phyloP scores from a whole-genome alignment of 2,329 filamentous ascomycete genomes.

The Ophiosphaerella korrae region DNA sequence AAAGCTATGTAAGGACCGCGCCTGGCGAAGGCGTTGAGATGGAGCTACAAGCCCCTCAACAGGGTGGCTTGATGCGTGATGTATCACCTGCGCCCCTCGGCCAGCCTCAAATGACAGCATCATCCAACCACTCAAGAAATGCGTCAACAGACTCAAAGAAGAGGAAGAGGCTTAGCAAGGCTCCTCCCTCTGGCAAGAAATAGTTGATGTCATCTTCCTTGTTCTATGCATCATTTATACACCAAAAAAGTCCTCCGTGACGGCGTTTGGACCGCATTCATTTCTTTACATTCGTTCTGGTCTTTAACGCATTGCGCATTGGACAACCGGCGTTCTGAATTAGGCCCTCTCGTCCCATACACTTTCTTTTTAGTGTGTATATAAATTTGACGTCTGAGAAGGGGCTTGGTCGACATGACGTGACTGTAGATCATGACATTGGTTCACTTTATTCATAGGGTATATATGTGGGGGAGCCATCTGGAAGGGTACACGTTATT shows the following conservation, averaged over 20 bases:
- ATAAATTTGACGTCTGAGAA: not conserved
- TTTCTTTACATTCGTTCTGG: conserved; percentile 11
- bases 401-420: too few species aligned
- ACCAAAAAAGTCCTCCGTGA: conserved; percentile 15
- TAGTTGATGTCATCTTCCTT: conserved; percentile 6
- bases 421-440: too few species aligned
- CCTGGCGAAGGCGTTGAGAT: conserved; percentile 38
- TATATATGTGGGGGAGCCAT: too few species aligned
- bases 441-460: too few species aligned
- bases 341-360: too few species aligned
- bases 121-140: conserved; percentile 31
- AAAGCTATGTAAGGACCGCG: conserved; percentile 48
- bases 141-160: conserved; percentile 43
- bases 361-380: not conserved
- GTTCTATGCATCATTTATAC: conserved; percentile 5
- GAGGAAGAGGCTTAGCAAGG: conserved; percentile 45
- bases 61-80: conserved; percentile 40
- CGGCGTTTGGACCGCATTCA: conserved; percentile 11
- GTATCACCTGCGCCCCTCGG: conserved; percentile 40
- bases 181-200: conserved; percentile 32
- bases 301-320: conserved; percentile 7
- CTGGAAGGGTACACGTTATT: too few species aligned
- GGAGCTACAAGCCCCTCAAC: conserved; percentile 45
- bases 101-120: conserved; percentile 15
- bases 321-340: conserved; percentile 13